phyloP scores from a whole-genome alignment of 192 early-diverging fungal genomes.

The Rhizoclosmatium globosum region DNA sequence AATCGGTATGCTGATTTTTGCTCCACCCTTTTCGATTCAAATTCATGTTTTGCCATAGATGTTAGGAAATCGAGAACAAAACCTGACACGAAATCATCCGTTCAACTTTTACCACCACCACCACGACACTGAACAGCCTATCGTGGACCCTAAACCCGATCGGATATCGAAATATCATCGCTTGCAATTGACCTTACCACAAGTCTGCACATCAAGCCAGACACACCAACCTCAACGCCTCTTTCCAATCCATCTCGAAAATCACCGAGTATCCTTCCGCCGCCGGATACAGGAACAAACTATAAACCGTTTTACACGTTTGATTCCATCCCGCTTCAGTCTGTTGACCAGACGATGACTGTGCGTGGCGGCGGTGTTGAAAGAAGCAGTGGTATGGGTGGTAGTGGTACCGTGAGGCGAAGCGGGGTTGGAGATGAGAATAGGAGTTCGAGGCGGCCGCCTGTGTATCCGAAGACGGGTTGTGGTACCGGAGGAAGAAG shows the following conservation, averaged over 20 bases:
- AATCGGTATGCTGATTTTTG: background rate
- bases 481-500: background rate
- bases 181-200: background rate
- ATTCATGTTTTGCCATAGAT: background rate
- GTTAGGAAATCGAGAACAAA: background rate
- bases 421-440: background rate
- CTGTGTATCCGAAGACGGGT: background rate
- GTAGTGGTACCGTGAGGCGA: background rate
- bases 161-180: background rate
- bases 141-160: background rate
- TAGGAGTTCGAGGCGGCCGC: background rate
- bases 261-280: background rate
- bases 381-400: background rate
- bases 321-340: conserved; percentile 20
- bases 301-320: conserved; percentile 28
- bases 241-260: background rate
- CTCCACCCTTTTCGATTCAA: background rate
- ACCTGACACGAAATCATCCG: background rate
- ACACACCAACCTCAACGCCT: background rate
- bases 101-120: background rate
- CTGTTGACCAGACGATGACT: background rate
- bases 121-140: background rate
- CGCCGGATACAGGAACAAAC: conserved; percentile 20
- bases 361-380: background rate
- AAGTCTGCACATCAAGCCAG: background rate